These are phyloP conservation scores for Dothidotthia symphoricarpi DNA, from an alignment of 2,329 filamentous ascomycete species.

Conservation along the genomic window DNA sequence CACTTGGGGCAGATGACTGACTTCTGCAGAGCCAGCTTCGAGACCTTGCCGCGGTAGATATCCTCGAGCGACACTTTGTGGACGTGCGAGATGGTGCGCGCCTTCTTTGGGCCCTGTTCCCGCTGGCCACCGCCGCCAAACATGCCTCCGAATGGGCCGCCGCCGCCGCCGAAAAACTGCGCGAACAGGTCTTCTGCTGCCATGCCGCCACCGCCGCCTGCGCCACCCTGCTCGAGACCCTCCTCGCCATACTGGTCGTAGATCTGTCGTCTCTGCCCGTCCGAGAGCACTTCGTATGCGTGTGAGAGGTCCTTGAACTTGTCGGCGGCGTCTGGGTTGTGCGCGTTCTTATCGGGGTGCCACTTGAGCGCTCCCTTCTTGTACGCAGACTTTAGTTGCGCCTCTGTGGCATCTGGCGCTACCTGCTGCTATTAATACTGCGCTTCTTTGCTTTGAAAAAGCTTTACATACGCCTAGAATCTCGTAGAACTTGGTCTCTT, in stretches of 20 bases:
- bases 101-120: constrained; percentile 81
- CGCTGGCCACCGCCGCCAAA: constrained; percentile 64
- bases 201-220: constrained; percentile 72
- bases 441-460: constrained; percentile 9
- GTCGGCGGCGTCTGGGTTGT: constrained; percentile 88
- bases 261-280: constrained; percentile 82
- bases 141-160: constrained; percentile 66
- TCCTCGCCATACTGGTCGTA: constrained; percentile 99
- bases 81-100: constrained; percentile 94
- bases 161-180: constrained; percentile 85
- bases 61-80: constrained; percentile 98
- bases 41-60: constrained; percentile 96
- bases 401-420: constrained; percentile 72
- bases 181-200: constrained; percentile 94
- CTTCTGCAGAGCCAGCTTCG: constrained; percentile 94
- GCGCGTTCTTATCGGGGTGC: constrained; percentile 92
- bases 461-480: constrained; percentile 64
- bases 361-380: constrained; percentile 79
- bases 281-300: constrained; percentile 92
- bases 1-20: constrained; percentile 96
- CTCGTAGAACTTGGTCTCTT: constrained; percentile 78
- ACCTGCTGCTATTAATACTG: constrained; percentile 56
- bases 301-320: constrained; percentile 98
- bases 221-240: constrained; percentile 82
- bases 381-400: constrained; percentile 89